Conservation (phyloP, 2,329 filamentous ascomycete genomes). For the Herpomyces periplanetae region DNA sequence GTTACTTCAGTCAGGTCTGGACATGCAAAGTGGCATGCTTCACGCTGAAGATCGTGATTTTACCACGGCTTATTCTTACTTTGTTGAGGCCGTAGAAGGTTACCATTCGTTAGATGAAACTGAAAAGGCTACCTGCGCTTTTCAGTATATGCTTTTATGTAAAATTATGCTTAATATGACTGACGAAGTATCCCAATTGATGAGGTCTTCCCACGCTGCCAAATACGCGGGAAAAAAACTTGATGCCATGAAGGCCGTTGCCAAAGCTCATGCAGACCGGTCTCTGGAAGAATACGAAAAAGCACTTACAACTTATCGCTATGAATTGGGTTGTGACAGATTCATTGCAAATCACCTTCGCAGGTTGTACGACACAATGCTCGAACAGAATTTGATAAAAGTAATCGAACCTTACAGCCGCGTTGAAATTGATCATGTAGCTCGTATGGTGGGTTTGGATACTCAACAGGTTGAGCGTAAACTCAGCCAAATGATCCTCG, state of each 20-base stretch:
- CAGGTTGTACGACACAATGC: constrained; percentile 81
- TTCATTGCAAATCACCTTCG: constrained; percentile 94
- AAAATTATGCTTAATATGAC: constrained; percentile 97
- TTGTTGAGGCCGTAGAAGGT: constrained; percentile 90
- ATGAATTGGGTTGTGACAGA: constrained; percentile 64
- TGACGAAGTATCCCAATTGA: constrained; percentile 76
- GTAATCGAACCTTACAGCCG: constrained; percentile 95
- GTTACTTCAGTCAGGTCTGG: constrained; percentile 64
- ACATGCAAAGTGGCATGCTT: constrained; percentile 97
- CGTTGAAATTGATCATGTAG: constrained; percentile 84
- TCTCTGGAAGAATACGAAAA: constrained; percentile 90
- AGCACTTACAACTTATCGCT: constrained; percentile 54
- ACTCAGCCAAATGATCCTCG: constrained; percentile 94
- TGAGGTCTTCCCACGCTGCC: constrained; percentile 79
- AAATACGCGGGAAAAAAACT: constrained; percentile 84
- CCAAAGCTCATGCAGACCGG: constrained; percentile 69
- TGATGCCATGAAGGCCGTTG: constrained; percentile 96
- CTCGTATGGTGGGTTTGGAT: constrained; percentile 85
- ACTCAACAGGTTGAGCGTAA: constrained; percentile 91
- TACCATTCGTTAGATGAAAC: constrained; percentile 75
- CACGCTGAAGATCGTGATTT: constrained; percentile 97
- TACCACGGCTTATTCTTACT: constrained; percentile 93
- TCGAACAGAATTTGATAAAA: constrained; percentile 98
- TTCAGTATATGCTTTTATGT: constrained; percentile 98
- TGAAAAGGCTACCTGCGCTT: constrained; percentile 58